Base-by-base conservation (phyloP, 208 protist genomes). In the Trypanosoma melophagium region DNA sequence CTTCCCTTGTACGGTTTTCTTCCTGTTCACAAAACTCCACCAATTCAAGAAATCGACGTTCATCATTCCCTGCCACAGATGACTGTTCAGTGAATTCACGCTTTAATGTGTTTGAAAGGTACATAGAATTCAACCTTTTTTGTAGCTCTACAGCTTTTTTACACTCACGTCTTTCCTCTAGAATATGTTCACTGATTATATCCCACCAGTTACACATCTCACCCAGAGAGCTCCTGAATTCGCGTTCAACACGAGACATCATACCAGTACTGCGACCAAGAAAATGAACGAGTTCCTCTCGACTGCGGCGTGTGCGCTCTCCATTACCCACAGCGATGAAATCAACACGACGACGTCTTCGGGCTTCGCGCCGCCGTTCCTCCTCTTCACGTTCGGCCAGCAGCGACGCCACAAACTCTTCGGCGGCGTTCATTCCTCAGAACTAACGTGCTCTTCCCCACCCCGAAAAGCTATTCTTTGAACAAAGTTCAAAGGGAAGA, bases 161-260 rank as follows among this genome's bases (percentile, higher is more conserved):
- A 17, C 77, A 77, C 62, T 83, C 63, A 17, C 84, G 71, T 47
- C 82, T 76, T 21, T 84, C 86, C 31, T 86, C 79, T 19, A 90
- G 69, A 31, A 82, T 65, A 65, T 88, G 81, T 41, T 86, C 77
- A 62, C 86, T 93, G 58, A 96, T 74, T 13, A 81, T 25, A 19
- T 87, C 76, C 86, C 90, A 92, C 83, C 87, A 96, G 41, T 45
- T 62, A 17, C 80, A 76, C 25, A 84, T 86, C 40, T 66, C 66
- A 41, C 76, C 75, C 10, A 95, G 50, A 24, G 77, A 71, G n/a
- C 62, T 44, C 19, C 87, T 66, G 17, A 95, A 56, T 13, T 83
- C 72, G 42, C 79, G 58, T 77, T 95, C 90, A 50, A 76, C 66
- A 16, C 42, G 16, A 19, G 84, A 83, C 24, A 68, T 73, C 12